A percentile compares a stretch with the other conserved stretches of the same genome.
These are phyloP conservation scores for Termitomyces sp. DNA, from an alignment of 768 basidiomycete species.

Conservation along the genomic window DNA sequence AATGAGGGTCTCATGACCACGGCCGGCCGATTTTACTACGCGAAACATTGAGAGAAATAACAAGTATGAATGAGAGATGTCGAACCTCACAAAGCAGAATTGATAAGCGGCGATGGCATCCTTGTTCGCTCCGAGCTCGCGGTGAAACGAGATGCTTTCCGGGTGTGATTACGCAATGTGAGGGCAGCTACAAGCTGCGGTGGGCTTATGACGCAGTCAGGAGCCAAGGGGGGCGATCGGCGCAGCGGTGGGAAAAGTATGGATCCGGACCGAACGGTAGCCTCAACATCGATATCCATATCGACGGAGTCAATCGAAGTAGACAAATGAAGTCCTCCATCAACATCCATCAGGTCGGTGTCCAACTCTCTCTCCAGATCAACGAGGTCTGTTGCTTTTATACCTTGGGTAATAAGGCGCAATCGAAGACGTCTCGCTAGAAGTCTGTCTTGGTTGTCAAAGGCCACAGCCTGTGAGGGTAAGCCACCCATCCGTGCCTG, in stretches of 20 bases:
- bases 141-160: slow-evolving; percentile 4
- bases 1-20: not conserved
- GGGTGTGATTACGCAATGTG: slow-evolving; percentile 11
- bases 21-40: not conserved
- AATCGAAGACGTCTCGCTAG: slow-evolving; percentile 16
- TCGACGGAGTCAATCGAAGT: slow-evolving; percentile 15
- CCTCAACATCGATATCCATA: slow-evolving; percentile 19
- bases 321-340: slow-evolving; percentile 3
- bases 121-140: slow-evolving; percentile 6
- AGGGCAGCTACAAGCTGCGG: slow-evolving; percentile 14
- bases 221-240: not conserved
- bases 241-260: slow-evolving; percentile 6
- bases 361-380: slow-evolving; percentile 7
- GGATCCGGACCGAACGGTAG: not conserved
- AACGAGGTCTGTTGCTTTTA: slow-evolving; percentile 9
- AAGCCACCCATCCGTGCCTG: not conserved
- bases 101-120: slow-evolving; percentile 12
- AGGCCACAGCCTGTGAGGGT: not conserved
- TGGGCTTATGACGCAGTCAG: slow-evolving; percentile 4
- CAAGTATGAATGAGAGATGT: not conserved
- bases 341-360: slow-evolving; percentile 10
- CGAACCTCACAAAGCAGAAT: slow-evolving; percentile 9
- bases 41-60: not conserved
- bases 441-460: slow-evolving; percentile 15
- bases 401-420: slow-evolving; percentile 12